phyloP scores from a whole-genome alignment of 805 yeast genomes.

The Tetrapisispora iriomotensis region DNA sequence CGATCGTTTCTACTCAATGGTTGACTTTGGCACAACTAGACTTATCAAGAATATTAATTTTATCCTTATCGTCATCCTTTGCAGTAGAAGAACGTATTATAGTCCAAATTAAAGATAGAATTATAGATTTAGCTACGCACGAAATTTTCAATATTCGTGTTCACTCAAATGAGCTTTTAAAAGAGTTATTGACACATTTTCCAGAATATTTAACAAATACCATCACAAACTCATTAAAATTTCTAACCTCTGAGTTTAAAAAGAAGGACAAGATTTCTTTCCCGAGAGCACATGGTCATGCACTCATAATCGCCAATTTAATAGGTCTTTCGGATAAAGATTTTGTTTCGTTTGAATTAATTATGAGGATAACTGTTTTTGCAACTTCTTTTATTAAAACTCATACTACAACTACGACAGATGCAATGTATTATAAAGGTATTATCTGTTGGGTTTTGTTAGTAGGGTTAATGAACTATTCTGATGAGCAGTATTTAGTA shows the following conservation, averaged over 20 bases:
- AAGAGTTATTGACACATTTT: slow-evolving; percentile 25
- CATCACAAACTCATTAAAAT: slow-evolving; percentile 27
- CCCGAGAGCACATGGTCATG: slow-evolving; percentile 32
- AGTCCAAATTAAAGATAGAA: slow-evolving; percentile 25
- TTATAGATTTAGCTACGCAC: slow-evolving; percentile 32
- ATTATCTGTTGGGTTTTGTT: slow-evolving; percentile 53
- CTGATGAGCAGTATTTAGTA: slow-evolving; percentile 42
- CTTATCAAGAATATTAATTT: slow-evolving; percentile 12
- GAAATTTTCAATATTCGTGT: slow-evolving; percentile 35
- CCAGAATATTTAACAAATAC: slow-evolving; percentile 32
- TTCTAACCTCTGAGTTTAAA: slow-evolving; percentile 29
- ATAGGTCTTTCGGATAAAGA: slow-evolving; percentile 30
- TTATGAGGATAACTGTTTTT: slow-evolving; percentile 36
- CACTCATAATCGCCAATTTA: slow-evolving; percentile 31
- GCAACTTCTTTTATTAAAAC: slow-evolving; percentile 37
- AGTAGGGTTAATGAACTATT: slow-evolving; percentile 51
- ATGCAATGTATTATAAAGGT: slow-evolving; percentile 29
- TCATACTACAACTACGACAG: slow-evolving; percentile 24
- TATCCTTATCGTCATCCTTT: slow-evolving; percentile 24
- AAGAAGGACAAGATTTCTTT: slow-evolving; percentile 20
- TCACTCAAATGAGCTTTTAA: slow-evolving; percentile 31
- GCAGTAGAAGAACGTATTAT: slow-evolving; percentile 20
- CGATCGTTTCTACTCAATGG: slow-evolving; percentile 13
- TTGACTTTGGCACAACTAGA: slow-evolving; percentile 17
- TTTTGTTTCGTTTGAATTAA: slow-evolving; percentile 37